These are phyloP conservation scores for Apiospora hydei DNA, from an alignment of 2,329 filamentous ascomycete genomes.

Conservation along the genomic window DNA sequence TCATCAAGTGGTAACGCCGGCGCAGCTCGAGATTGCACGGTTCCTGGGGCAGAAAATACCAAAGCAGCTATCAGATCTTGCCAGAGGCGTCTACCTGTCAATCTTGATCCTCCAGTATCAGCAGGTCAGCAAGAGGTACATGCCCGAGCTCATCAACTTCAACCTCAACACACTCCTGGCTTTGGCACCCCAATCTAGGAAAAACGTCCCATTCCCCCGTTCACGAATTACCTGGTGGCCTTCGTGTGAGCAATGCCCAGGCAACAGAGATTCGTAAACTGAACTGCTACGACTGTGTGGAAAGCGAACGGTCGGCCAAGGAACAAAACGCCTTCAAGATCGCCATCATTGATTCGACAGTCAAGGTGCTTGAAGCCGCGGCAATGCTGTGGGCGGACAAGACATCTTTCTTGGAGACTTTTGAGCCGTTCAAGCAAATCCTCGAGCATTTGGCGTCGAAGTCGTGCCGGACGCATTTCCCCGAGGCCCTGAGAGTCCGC, in stretches of 20 bases:
- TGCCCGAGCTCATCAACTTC: conserved; percentile 89
- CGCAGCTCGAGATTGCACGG: conserved; percentile 82
- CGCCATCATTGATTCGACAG: conserved; percentile 67
- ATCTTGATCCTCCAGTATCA: conserved; percentile 86
- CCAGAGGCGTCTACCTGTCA: conserved; percentile 78
- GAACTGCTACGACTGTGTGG: conserved; percentile 64
- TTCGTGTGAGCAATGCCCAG: conserved; percentile 57
- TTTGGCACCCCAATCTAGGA: conserved; percentile 58
- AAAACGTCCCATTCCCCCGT: conserved; percentile 62
- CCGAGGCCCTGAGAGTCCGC: conserved; percentile 49
- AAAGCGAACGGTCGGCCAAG: conserved; percentile 38
- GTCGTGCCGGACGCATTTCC: conserved; percentile 58
- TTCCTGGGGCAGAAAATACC: conserved; percentile 83
- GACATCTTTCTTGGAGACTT: conserved; percentile 79
- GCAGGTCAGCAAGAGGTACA: conserved; percentile 80
- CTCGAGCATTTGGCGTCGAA: conserved; percentile 68
- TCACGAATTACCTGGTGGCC: conserved; percentile 60
- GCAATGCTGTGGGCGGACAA: conserved; percentile 78
- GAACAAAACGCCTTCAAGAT: conserved; percentile 51
- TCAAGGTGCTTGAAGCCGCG: conserved; percentile 71
- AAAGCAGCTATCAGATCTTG: conserved; percentile 69
- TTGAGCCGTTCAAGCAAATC: conserved; percentile 67
- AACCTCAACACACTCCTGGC: conserved; percentile 75
- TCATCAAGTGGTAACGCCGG: conserved; percentile 91
- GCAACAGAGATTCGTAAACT: conserved; percentile 58